These are phyloP conservation scores for Tolypocladium sp. DNA, from an alignment of 2,329 filamentous ascomycete genomes.

Conservation along the genomic window DNA sequence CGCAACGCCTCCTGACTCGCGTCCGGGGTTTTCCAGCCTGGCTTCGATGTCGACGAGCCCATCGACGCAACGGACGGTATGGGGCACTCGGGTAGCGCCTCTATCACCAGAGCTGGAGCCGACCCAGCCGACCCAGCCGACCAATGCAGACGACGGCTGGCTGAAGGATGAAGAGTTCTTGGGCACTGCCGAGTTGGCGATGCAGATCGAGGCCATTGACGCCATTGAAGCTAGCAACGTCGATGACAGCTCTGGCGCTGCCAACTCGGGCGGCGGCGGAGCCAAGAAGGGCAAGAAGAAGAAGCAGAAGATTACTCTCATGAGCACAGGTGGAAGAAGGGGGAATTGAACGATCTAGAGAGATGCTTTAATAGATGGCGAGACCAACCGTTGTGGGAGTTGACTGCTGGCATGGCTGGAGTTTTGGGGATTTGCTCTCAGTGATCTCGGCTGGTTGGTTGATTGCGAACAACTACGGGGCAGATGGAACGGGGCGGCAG, in stretches of 20 bases:
- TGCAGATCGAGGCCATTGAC: constrained; percentile 48
- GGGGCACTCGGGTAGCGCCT: constrained; percentile 73
- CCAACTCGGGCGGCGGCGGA: constrained; percentile 22
- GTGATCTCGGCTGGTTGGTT: not conserved
- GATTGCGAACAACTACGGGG: not conserved
- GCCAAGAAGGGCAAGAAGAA: constrained; percentile 52
- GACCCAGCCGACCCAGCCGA: constrained; percentile 14
- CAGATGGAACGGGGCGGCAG: not conserved
- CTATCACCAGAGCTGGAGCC: constrained; percentile 45
- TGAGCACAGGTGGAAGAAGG: constrained; percentile 55
- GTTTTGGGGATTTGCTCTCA: not conserved
- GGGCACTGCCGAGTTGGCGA: constrained; percentile 46
- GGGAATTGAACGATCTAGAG: constrained; percentile 21
- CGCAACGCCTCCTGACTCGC: constrained; percentile 45
- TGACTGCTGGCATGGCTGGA: not conserved
- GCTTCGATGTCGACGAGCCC: constrained; percentile 78
- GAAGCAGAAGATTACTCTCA: constrained; percentile 63
- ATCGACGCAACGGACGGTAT: constrained; percentile 69
- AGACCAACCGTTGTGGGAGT: not conserved
- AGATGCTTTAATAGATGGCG: not conserved
- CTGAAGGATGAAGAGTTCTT: constrained; percentile 72
- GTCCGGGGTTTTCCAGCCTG: constrained; percentile 56
- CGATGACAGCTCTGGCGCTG: constrained; percentile 5
- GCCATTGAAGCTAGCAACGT: constrained; percentile 21
- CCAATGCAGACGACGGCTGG: constrained; percentile 66